Evolutionary conservation across 2,329 filamentous ascomycete genomes (phyloP), one percentile per base, ranked within the genome.

Genomic region (Nemania abortiva): DNA sequence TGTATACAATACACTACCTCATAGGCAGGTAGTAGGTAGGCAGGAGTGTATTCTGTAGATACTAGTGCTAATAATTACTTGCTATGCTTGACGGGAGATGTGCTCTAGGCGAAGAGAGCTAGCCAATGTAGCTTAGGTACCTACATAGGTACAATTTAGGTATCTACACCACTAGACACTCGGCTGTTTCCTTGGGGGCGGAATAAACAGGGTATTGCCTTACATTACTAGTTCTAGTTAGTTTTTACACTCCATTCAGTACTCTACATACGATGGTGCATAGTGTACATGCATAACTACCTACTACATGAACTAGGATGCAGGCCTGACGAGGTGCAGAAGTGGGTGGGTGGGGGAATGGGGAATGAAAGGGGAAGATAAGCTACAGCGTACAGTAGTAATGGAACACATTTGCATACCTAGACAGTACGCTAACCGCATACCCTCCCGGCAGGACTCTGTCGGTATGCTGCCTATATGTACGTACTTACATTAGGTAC

Each of bases 231-330:
- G 34, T 64, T 24, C 54, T 47, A 54, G 39, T 27, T 57, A 42
- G 50, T 57, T 52, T 22, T 15, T 18, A n/a, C 18, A 34, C 37
- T 42, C 11, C 31, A 29, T 52, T 47, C 18, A 47, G 42, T n/a
- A n/a, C 18, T 47, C 4, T 47, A 47, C 27, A 34, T 54, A 54
- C 27, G 6, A 31, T n/a, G 15, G 52, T n/a, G 52, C 52, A 52
- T 54, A 54, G 31, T 42, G 13, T 18, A 39, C 31, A 20, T 59
- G 24, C 53, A 34, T 9, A 34, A n/a, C n/a, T n/a, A n/a, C n/a
- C n/a, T n/a, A 4, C 5, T 67, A 67, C 57, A 68, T 68, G 68
- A 65, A 68, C 65, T 57, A 39, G 57, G 65, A 67, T 70, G 60
- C 61, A 68, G 67, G 67, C 58, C 68, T 67, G 61, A 65, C 68